Evolutionary conservation across 2,329 filamentous ascomycete species (phyloP).

Genomic region (Arachnopeziza araneosa): DNA sequence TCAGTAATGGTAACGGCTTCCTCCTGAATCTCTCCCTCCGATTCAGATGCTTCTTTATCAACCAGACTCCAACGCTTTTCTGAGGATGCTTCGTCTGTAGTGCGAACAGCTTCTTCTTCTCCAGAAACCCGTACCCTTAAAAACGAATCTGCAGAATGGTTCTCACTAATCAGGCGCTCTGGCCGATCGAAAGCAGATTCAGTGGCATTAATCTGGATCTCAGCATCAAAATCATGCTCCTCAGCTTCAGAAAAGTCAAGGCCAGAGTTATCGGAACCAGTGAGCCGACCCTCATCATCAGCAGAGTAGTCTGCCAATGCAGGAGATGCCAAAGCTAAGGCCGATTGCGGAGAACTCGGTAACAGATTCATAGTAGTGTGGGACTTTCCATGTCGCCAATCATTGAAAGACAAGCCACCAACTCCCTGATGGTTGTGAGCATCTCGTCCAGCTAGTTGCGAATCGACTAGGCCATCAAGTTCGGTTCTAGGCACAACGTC

Average conservation of each 20-base stretch:
- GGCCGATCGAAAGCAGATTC: not conserved
- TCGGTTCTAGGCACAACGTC: conserved; percentile 21
- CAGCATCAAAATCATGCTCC: too few species aligned
- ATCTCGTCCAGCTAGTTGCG: not conserved
- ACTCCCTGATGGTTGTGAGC: not conserved
- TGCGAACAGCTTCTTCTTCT: not conserved
- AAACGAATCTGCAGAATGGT: not conserved
- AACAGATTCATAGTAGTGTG: too few species aligned
- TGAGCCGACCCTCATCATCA: not conserved
- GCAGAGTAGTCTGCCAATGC: not conserved
- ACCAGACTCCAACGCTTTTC: not conserved
- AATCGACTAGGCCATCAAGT: conserved; percentile 21
- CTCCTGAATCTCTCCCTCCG: not conserved
- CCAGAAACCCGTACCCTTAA: not conserved
- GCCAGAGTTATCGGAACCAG: not conserved
- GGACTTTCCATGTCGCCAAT: not conserved
- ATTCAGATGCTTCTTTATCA: not conserved
- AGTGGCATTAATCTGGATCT: not conserved
- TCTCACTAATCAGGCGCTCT: not conserved
- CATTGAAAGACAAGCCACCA: too few species aligned
- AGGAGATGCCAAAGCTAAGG: not conserved
- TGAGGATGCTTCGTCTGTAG: not conserved
- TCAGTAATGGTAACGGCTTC: not conserved
- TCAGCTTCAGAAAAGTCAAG: not conserved
- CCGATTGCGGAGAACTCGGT: not conserved